Conservation (phyloP, 805 yeast genomes). For the Teunomyces aglyptinius region DNA sequence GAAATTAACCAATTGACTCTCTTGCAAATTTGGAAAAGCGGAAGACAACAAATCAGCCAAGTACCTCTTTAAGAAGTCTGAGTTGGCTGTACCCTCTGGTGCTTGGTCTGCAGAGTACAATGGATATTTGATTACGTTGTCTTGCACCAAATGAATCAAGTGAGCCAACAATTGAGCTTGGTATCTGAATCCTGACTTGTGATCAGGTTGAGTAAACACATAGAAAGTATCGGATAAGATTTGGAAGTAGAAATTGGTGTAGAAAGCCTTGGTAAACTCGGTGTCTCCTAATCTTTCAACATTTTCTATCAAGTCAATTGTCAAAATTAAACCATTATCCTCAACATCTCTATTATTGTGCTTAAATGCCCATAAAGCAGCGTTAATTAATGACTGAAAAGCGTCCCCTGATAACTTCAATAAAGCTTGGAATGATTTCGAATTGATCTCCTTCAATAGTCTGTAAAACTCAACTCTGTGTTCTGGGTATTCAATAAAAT, state of each 20-base stretch:
- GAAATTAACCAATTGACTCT: conserved; percentile 79
- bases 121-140: conserved; percentile 70
- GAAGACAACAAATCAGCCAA: conserved; percentile 74
- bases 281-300: conserved; percentile 73
- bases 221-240: conserved; percentile 89
- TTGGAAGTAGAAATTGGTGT: conserved; percentile 82
- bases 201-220: conserved; percentile 95
- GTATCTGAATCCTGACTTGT: conserved; percentile 89
- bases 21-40: conserved; percentile 91
- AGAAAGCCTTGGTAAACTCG: conserved; percentile 80
- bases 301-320: conserved; percentile 79
- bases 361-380: conserved; percentile 97
- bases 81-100: conserved; percentile 80
- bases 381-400: conserved; percentile 85
- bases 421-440: conserved; percentile 81
- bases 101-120: conserved; percentile 79
- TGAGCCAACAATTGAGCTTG: conserved; percentile 84
- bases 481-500: conserved; percentile 95
- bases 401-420: conserved; percentile 88
- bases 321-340: conserved; percentile 81
- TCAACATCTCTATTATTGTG: conserved; percentile 97
- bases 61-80: conserved; percentile 74
- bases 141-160: conserved; percentile 79
- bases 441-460: conserved; percentile 80
- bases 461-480: conserved; percentile 96